Conservation (phyloP, 768 basidiomycete genomes). For the Macrocybe gigantea region DNA sequence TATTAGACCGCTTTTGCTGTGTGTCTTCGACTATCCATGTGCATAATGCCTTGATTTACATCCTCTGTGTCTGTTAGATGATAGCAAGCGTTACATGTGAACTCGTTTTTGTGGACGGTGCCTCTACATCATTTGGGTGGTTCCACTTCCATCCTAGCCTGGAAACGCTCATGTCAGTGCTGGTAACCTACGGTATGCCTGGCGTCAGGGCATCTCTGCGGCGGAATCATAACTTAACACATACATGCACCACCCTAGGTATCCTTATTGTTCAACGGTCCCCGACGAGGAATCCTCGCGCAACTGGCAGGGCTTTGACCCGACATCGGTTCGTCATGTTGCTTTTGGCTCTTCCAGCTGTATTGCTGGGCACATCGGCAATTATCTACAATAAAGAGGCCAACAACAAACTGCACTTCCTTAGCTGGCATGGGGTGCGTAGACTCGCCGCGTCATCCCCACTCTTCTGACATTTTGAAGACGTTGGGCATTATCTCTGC, state of each 20-base stretch:
- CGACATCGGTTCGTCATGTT: constrained; percentile 67
- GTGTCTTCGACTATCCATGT: background rate
- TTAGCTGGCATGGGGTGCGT: constrained; percentile 71
- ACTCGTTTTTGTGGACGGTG: no score
- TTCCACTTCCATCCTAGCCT: no score
- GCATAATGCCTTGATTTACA: no score
- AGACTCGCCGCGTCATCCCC: background rate
- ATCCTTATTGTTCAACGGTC: constrained; percentile 76
- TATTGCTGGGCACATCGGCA: constrained; percentile 55
- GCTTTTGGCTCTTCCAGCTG: constrained; percentile 45
- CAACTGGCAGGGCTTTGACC: constrained; percentile 44
- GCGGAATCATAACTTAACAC: background rate
- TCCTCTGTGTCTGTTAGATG: no score
- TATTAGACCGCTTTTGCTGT: background rate
- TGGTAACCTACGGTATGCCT: no score
- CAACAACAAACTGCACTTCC: constrained; percentile 50
- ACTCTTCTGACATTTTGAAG: constrained; percentile 23
- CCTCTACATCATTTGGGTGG: no score
- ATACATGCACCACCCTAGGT: constrained; percentile 29
- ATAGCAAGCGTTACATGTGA: no score
- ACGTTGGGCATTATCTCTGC: constrained; percentile 60
- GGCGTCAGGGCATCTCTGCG: no score
- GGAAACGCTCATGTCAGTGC: no score
- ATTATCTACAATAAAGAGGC: constrained; percentile 58
- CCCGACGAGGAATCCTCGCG: constrained; percentile 56